Evolutionary conservation across 208 protist genomes (phyloP), one percentile per base, ranked within the genome.

Genomic region (Leishmania lainsoni): DNA sequence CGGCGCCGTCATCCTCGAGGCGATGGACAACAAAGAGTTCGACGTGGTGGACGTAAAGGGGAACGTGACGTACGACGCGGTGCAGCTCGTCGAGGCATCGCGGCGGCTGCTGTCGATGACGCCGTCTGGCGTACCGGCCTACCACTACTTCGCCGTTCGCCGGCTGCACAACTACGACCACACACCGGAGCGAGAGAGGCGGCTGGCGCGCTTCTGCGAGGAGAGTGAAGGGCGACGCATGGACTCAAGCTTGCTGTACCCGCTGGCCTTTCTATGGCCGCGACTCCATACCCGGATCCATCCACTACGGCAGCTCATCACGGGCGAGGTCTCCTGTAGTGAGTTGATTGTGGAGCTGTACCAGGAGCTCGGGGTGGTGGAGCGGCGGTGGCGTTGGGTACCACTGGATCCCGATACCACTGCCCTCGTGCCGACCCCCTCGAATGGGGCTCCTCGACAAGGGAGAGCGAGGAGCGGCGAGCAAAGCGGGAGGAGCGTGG

Each of bases 281-380:
- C 58, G 48, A 73, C 73, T 93, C 26, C 90, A 95, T 84, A 79
- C 85, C 39, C 83, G 78, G 78, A 69, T 83, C 9, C 81, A 84
- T 39, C 83, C 83, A 17, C 71, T 79, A 35, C 86, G 87, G 12
- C 39, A 71, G 17, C 48, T 51, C 39, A 51, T 73, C 22, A 76
- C 79, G 42, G 79, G 51, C 20, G 87, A 93, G 59, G 79, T 95
- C 20, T 88, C 86, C 48, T 95, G 92, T 70, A 87, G 83, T 35
- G 87, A 95, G 81, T 70, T 97, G 32, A 91, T 95, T 71, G 84
- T 91, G 68, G 88, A 94, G 56, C 83, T 97, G 51, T 95, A 93
- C 54, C 89, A 97, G 76, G 68, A 85, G 45, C 86, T 94, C 20
- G 92, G 88, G 12, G 74, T 97, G 12, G 72, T 95, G 39, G 83